phyloP scores from a whole-genome alignment of 257 asterid species.

The Perilla frutescens region DNA sequence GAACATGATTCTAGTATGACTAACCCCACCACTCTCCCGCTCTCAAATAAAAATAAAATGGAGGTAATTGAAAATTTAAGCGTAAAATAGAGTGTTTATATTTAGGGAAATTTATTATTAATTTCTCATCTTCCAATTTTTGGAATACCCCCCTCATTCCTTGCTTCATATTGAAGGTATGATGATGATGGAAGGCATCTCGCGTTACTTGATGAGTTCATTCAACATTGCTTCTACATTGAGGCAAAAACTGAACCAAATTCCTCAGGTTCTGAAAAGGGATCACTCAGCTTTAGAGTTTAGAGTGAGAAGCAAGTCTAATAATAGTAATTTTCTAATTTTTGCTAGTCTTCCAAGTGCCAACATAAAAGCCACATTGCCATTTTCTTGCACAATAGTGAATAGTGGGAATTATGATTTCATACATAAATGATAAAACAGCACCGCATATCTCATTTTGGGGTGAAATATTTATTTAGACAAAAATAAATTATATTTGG shows the following conservation, averaged over 20 bases:
- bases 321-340: not conserved
- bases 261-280: not conserved
- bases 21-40: no score
- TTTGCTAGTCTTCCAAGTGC: no score
- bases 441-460: no score
- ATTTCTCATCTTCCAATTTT: no score
- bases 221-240: slow-evolving; percentile 11
- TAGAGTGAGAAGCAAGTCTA: slow-evolving; percentile 19
- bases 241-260: not conserved
- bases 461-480: no score
- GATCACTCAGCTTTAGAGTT: slow-evolving; percentile 6
- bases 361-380: not conserved
- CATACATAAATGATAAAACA: no score
- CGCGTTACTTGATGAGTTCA: slow-evolving; percentile 7
- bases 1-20: no score
- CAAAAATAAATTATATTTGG: no score
- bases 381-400: not conserved
- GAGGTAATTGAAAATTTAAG: no score
- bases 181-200: not conserved
- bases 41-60: no score
- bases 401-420: not conserved
- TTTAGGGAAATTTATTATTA: no score
- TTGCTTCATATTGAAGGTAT: slow-evolving; percentile 32
- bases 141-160: not conserved
- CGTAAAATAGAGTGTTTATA: not conserved